Evolutionary conservation across 139 green algal genomes (phyloP), one percentile per base, ranked within the genome.

Genomic region (Tetradesmus obliquus): DNA sequence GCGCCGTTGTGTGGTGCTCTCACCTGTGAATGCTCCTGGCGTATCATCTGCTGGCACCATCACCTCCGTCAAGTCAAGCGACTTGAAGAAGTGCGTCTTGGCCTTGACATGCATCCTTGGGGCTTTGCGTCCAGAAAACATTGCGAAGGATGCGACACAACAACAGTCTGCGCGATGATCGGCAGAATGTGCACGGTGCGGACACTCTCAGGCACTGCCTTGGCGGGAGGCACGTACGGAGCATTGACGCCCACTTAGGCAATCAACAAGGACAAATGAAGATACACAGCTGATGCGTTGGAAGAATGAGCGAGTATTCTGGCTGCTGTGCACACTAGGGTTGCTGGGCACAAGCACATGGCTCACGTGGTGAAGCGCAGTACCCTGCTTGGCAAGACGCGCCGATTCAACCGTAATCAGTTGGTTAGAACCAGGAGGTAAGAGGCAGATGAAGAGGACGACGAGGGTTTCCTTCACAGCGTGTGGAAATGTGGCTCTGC

Each of bases 11-110:
- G 3, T 4, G 8, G 22, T 51, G 51, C 82, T 9, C 88, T 60
- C 5, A 91, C 88, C 88, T 62, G 88, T 91, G 74, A 91, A 91
- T 20, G 72, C 24, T 7, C 81, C 76, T 22, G 22, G 10, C 7
- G 20, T 55, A 2, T 53, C 55, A 5, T 79, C 55, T 54, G 57
- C 20, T 45, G 88, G 76, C 4, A 45, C 71, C 9, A 86, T 84
- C 32, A 91, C 45, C 2, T 80, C 55, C 8, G 32, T 51, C 55
- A 91, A 51, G 76, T 91, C 76, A 55, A 91, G 55, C 2, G 76
- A 86, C 74, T 86, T 86, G 54, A 91, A 79, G 32, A 91, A 91
- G 24, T 91, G 88, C 24, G 69, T 55, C 32, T 91, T 91, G 79
- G 88, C 86, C 12, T 88, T 88, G 84, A 58, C 84, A 79, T 82